Evolutionary conservation across 1,139 yeast genomes (phyloP), one percentile per base, ranked within the genome.

Genomic region (Hyphopichia buzzinii): DNA sequence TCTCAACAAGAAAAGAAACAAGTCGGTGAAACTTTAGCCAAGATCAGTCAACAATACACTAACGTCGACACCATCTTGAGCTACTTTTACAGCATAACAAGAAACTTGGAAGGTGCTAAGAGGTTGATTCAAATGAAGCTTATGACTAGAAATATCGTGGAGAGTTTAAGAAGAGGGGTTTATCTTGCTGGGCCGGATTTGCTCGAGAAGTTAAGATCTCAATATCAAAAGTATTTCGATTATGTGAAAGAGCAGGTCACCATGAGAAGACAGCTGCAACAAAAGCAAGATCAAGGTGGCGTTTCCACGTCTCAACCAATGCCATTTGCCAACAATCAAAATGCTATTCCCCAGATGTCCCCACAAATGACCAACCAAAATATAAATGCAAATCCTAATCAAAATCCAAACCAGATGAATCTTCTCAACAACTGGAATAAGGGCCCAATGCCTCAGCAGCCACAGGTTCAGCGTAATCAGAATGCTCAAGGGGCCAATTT

Each of bases 11-110:
- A 86, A 43, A 84, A 83, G 57, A 72, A 68, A 25, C 68, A 72
- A 31, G 85, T 86, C 16, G 69, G 79, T 35, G 79, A 81, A 19
- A 68, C 77, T 29, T 72, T 83, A 54, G 74, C 70, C 37, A 64
- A 70, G 34, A 74, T 82, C 35, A 74, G 81, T 25, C 87, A 81
- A 44, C 74, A 82, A 44, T 81, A 79, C 56, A 70, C 80, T 31
- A 74, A 81, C 46, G 84, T 84, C 16, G 95, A 87, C 53, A 81
- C 81, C 43, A 71, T 87, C 34, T 79, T 86, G 34, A 88, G 94
- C 30, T 81, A 85, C 53, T 86, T 85, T 49, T 87, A 76, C 52
- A 75, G 83, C 41, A 68, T 87, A 39, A 83, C 94, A 1, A 77
- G 82, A 48, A 85, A 84, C 54, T 74, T 72, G 31, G 87, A 80